phyloP scores from a whole-genome alignment of 768 basidiomycete species.

The Rhodotorula babjevae region DNA sequence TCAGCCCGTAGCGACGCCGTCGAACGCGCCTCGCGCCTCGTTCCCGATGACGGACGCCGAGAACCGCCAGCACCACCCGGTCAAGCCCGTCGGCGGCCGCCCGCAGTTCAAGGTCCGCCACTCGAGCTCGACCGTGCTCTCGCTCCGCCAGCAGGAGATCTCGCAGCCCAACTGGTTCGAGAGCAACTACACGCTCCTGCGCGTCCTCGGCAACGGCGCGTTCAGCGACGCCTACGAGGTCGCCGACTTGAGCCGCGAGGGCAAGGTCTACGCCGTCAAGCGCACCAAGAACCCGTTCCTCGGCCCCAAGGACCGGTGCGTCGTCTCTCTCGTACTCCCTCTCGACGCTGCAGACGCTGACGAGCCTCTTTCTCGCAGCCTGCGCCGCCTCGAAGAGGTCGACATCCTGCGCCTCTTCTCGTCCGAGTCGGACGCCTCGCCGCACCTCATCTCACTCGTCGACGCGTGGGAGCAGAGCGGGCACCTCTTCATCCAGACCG shows the following conservation, averaged over 20 bases:
- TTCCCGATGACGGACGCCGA: constrained; percentile 34
- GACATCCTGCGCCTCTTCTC: constrained; percentile 77
- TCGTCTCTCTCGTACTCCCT: constrained; percentile 3
- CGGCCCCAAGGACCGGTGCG: constrained; percentile 82
- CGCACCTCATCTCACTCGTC: constrained; percentile 79
- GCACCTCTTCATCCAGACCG: constrained; percentile 83
- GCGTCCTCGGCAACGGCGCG: constrained; percentile 80
- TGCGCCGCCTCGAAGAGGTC: constrained; percentile 86
- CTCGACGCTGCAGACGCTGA: neutral
- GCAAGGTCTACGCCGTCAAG: constrained; percentile 74
- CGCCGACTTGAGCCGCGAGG: constrained; percentile 42
- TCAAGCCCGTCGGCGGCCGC: constrained; percentile 1
- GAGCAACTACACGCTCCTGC: constrained; percentile 71
- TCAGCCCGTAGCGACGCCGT: constrained; percentile 20
- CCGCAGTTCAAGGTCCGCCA: constrained; percentile 36
- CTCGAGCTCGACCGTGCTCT: constrained; percentile 33
- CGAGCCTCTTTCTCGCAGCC: constrained; percentile 30
- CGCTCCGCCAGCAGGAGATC: constrained; percentile 31
- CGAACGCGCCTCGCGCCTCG: constrained; percentile 22
- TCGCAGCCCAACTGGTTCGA: constrained; percentile 55
- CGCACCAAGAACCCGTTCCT: constrained; percentile 81
- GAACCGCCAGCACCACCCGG: constrained; percentile 1
- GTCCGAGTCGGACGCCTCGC: constrained; percentile 43
- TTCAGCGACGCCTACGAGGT: constrained; percentile 88
- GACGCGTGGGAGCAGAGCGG: constrained; percentile 96